phyloP scores from a whole-genome alignment of 2,329 filamentous ascomycete species.

The Coniella lustricola region DNA sequence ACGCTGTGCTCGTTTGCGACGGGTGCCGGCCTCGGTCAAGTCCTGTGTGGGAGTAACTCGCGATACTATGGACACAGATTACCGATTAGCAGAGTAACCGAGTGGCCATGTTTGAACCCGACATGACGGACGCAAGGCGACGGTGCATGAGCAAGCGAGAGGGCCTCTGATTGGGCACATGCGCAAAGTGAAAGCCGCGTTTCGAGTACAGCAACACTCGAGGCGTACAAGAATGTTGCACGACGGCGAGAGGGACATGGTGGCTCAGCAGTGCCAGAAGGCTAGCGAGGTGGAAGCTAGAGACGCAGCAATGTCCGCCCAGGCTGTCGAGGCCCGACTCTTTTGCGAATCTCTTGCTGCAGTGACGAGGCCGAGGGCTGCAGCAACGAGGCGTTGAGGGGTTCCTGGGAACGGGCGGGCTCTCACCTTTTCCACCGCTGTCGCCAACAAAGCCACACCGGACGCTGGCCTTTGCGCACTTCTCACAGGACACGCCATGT shows the following conservation, averaged over 20 bases:
- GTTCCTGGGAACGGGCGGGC: too few species aligned
- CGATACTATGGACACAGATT: constrained; percentile 21
- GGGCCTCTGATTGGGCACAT: too few species aligned
- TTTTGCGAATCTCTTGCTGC: too few species aligned
- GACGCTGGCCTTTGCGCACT: constrained; percentile 31
- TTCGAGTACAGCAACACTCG: neutral
- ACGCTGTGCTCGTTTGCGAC: constrained; percentile 34
- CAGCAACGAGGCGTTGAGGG: too few species aligned
- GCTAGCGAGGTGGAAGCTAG: neutral
- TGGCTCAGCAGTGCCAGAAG: neutral
- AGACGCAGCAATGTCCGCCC: neutral
- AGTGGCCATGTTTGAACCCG: neutral
- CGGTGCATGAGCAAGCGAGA: too few species aligned
- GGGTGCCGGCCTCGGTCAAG: constrained; percentile 35
- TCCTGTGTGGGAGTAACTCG: constrained; percentile 33
- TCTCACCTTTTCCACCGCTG: constrained; percentile 13
- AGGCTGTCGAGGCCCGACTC: too few species aligned
- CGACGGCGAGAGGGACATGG: too few species aligned
- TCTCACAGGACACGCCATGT: constrained; percentile 29
- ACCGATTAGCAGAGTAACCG: neutral
- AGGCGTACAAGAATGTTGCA: neutral
- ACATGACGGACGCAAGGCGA: neutral
- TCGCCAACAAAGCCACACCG: constrained; percentile 27
- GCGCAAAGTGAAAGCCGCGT: too few species aligned
- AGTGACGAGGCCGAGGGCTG: too few species aligned